Base-by-base conservation (phyloP, 2,329 filamentous ascomycete species). In the Westerdykella ornata region DNA sequence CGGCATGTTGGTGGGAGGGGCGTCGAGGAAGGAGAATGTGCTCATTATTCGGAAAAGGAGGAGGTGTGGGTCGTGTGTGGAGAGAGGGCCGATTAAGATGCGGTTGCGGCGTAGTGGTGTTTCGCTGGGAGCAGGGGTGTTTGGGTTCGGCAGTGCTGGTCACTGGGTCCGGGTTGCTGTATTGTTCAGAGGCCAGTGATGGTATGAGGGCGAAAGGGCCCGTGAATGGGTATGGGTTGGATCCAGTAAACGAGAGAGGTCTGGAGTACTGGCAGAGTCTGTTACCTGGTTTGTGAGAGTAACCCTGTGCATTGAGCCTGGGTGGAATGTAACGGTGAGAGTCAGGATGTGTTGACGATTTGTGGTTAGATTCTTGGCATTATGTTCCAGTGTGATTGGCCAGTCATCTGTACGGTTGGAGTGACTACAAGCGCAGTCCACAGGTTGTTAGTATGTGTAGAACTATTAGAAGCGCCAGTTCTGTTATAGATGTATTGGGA, bases 21-120 rank as follows among this genome's bases (percentile, higher is more conserved):
- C 51, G 46, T 60, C 58, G 42, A 66, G 57, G 48, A 66, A 65
- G 35, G 61, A 60, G 56, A 60, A 64, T 52, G 60, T 65, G 51
- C 62, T 65, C 62, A 65, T 65, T 42, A 17, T 14, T n/a, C 42
- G 47, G 30, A 28, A 46, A 28, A 5, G 14, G 22, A 12, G 22
- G 31, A 16, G 15, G 14, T 22, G 26, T 28, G 39, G n/a, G 32
- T 26, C 14, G 16, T 16, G 35, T 29, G 19, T 32, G 34, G 16
- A 26, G 39, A 26, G 39, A 28, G 37, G 31, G 34, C 28, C 28
- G 39, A 37, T 22, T 38, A 29, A 31, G 22, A 12, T 16, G 19
- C 5, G 17, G 20, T 16, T 36, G 39, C 9, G 22, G 19, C 32
- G 38, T 12, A 12, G 22, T 35, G 35, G 32, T 42, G 41, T 49